Base-by-base conservation (phyloP, 176 grass and related monocot genomes). In the Oryza coarctata region DNA sequence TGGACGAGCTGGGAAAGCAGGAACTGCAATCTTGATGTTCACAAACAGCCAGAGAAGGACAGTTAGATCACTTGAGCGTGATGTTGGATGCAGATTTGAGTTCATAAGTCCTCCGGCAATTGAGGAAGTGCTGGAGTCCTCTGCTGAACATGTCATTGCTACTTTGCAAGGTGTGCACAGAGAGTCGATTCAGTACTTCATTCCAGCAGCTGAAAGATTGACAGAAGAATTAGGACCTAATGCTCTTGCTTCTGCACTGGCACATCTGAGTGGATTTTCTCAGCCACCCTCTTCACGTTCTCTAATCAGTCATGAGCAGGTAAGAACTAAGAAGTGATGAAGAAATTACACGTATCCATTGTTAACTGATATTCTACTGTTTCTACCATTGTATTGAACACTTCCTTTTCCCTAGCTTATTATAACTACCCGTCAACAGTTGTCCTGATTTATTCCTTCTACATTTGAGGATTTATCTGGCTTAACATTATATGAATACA, bases 251-350 rank as follows among this genome's bases (percentile, higher is more conserved):
- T 88, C 96, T 70, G 91, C 96, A 65, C 82, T 99, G 91, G 96
- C 96, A 65, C 96, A 99, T 91, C 78, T 99, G 80, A 99, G 93
- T 88, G 96, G 96, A 72, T 99, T 95, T 93, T 92, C 92, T 86
- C 90, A 84, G 85, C 96, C 96, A 66, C 96, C 90, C 77, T 93
- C 93, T 15, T 95, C 96, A 86, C 88, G 96, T 70, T 95, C 93
- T 84, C 87, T 99, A 45, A 91, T 99, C 80, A 95, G 80, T 88
- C 93, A 99, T 68, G 93, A 92, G 35, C 93, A 93, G 93, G 96
- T 99, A 85, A 80, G 65, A 78, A 86, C 17, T 99, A 85, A 80
- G 65, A 78, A 82, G 17, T 50, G 28, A 36, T 11, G 1, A 73
- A 43, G 58, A 34, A 41, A 72, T 76, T 85, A 41, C 69, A 11